Evolutionary conservation across 2,329 filamentous ascomycete species (phyloP).

Genomic region (Allantophomopsis cytisporea): DNA sequence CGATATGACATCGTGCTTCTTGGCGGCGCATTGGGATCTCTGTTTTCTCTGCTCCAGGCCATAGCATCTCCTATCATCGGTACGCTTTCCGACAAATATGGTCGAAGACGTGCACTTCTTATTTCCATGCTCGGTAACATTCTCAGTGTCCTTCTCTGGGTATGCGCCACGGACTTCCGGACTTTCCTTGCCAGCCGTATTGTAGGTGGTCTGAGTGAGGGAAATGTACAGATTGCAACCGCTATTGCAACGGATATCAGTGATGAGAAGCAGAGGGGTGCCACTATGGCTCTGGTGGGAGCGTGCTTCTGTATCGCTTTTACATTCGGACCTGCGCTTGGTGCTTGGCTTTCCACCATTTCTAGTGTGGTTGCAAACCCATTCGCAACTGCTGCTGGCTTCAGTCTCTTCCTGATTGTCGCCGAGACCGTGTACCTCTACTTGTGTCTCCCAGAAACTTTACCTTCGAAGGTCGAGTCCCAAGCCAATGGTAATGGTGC

Average conservation of each 20-base stretch:
- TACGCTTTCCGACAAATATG: conserved; percentile 74
- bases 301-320: conserved; percentile 96
- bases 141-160: conserved; percentile 86
- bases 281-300: conserved; percentile 92
- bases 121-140: conserved; percentile 92
- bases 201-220: conserved; percentile 87
- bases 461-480: conserved; percentile 40
- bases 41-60: conserved; percentile 85
- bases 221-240: conserved; percentile 90
- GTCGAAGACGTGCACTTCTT: conserved; percentile 73
- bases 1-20: conserved; percentile 95
- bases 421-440: conserved; percentile 84
- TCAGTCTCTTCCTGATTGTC: conserved; percentile 74
- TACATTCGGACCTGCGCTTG: conserved; percentile 86
- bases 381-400: conserved; percentile 82
- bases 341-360: conserved; percentile 71
- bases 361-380: conserved; percentile 74
- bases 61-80: conserved; percentile 88
- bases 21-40: conserved; percentile 81
- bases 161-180: conserved; percentile 82
- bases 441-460: conserved; percentile 71
- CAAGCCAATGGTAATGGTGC: conserved; percentile 1
- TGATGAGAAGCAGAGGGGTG: conserved; percentile 68
- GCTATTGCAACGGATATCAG: conserved; percentile 96
- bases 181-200: conserved; percentile 91